Evolutionary conservation across 352 stramenopile species (phyloP).

Genomic region (Saprolegnia diclina): DNA sequence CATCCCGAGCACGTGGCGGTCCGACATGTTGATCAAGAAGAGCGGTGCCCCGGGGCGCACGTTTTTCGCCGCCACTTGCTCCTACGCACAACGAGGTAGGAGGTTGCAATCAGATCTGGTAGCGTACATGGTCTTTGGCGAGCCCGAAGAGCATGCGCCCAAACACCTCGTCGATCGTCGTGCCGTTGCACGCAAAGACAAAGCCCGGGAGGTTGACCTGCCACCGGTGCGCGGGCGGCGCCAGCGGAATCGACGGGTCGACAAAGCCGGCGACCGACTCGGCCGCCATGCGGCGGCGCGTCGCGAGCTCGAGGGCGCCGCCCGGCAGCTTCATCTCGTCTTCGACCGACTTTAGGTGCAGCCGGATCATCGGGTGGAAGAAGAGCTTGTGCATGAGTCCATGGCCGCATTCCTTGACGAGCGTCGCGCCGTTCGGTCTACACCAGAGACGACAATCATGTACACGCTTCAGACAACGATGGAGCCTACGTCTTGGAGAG

Average conservation of each 20-base stretch:
- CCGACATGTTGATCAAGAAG: slow-evolving; percentile 81
- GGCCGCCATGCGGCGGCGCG: slow-evolving; percentile 58
- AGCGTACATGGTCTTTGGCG: slow-evolving; percentile 46
- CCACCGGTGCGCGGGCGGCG: slow-evolving; percentile 35
- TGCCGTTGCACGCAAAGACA: slow-evolving; percentile 70
- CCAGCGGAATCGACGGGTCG: slow-evolving; percentile 29
- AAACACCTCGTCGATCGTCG: slow-evolving; percentile 85
- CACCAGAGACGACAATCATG: not conserved
- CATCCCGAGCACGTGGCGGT: slow-evolving; percentile 75
- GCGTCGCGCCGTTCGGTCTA: slow-evolving; percentile 63
- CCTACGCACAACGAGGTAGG: slow-evolving; percentile 25
- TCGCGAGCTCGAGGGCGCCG: slow-evolving; percentile 66
- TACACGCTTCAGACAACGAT: slow-evolving; percentile 12
- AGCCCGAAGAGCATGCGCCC: slow-evolving; percentile 80
- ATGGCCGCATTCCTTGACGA: slow-evolving; percentile 62
- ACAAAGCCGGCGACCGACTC: slow-evolving; percentile 44
- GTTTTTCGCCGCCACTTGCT: slow-evolving; percentile 51
- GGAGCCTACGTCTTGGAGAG: slow-evolving; percentile 23
- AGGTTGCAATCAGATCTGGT: not conserved
- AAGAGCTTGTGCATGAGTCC: slow-evolving; percentile 69
- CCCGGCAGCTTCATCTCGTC: slow-evolving; percentile 68
- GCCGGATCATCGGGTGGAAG: slow-evolving; percentile 72
- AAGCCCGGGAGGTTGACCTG: slow-evolving; percentile 59
- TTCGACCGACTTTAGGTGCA: slow-evolving; percentile 80
- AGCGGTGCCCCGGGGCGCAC: slow-evolving; percentile 71